phyloP scores from a whole-genome alignment of 192 early-diverging fungal genomes.

The Entrophospora sp. region DNA sequence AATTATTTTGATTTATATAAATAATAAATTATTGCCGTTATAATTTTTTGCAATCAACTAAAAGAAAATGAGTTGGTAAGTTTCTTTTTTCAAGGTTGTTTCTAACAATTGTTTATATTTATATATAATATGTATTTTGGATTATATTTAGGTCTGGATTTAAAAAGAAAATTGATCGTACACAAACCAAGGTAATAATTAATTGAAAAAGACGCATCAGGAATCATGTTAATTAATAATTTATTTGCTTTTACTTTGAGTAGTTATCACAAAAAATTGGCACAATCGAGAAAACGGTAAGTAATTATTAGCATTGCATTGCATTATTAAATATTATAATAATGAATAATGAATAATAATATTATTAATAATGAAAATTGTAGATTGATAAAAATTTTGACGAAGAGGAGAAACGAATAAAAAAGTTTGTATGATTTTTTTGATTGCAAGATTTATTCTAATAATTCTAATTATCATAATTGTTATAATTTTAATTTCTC shows the following conservation, averaged over 20 bases:
- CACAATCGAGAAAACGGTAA: slow-evolving; percentile 61
- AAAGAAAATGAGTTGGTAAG: slow-evolving; percentile 11
- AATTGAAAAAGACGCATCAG: too few relatives aligned
- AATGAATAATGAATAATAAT: background rate
- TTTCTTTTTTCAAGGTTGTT: background rate
- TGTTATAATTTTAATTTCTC: background rate
- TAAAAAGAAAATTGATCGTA: slow-evolving; percentile 73
- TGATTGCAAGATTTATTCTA: background rate
- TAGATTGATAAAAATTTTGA: slow-evolving; percentile 68
- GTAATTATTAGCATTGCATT: too few relatives aligned
- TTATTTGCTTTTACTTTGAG: background rate
- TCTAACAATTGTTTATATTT: background rate
- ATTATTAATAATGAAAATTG: background rate
- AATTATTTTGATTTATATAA: too few relatives aligned
- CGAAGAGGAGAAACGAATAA: slow-evolving; percentile 71
- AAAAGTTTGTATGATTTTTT: slow-evolving; percentile 33
- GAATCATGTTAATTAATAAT: background rate
- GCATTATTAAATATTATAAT: background rate
- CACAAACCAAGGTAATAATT: slow-evolving; percentile 50
- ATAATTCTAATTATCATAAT: background rate
- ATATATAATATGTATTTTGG: too few relatives aligned
- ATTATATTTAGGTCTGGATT: slow-evolving; percentile 65
- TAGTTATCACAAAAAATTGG: slow-evolving; percentile 67
- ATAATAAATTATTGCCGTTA: too few relatives aligned
- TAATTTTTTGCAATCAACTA: too few relatives aligned